These are phyloP conservation scores for Singerocomus inundabilis DNA, from an alignment of 1,284 basidiomycete species.

Conservation along the genomic window DNA sequence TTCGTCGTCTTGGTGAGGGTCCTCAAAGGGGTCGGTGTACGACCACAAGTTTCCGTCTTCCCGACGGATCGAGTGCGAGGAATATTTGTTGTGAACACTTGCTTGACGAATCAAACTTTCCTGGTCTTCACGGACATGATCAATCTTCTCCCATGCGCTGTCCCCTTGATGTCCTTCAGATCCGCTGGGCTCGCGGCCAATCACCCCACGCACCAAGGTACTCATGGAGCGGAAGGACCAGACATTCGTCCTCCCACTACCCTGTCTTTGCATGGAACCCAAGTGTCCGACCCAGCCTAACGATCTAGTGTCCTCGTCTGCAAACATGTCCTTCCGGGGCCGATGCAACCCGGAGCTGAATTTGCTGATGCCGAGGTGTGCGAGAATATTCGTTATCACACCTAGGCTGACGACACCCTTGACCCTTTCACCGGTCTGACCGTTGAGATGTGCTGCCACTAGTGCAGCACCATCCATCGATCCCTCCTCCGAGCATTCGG, in stretches of 20 bases:
- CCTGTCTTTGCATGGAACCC: constrained; percentile 34
- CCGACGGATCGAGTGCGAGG: constrained; percentile 9
- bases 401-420: background rate
- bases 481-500: constrained; percentile 19
- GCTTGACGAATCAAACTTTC: constrained; percentile 24
- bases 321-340: constrained; percentile 66
- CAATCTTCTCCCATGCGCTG: constrained; percentile 44
- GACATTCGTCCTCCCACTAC: constrained; percentile 37
- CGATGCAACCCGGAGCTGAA: constrained; percentile 7
- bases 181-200: constrained; percentile 35
- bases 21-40: constrained; percentile 31
- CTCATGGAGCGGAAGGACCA: constrained; percentile 59
- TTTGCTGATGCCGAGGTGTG: constrained; percentile 24
- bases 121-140: constrained; percentile 12
- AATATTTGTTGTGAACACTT: constrained; percentile 12
- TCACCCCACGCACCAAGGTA: constrained; percentile 35
- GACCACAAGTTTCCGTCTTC: constrained; percentile 21
- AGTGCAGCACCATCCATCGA: constrained; percentile 5
- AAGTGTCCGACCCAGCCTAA: constrained; percentile 40
- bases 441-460: constrained; percentile 1
- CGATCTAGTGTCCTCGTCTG: constrained; percentile 66
- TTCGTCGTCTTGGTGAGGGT: constrained; percentile 21
- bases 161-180: constrained; percentile 34
- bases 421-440: constrained; percentile 3
- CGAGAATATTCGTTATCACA: constrained; percentile 19